Conservation (phyloP, 2,329 filamentous ascomycete species). For the Arthroderma sp. region DNA sequence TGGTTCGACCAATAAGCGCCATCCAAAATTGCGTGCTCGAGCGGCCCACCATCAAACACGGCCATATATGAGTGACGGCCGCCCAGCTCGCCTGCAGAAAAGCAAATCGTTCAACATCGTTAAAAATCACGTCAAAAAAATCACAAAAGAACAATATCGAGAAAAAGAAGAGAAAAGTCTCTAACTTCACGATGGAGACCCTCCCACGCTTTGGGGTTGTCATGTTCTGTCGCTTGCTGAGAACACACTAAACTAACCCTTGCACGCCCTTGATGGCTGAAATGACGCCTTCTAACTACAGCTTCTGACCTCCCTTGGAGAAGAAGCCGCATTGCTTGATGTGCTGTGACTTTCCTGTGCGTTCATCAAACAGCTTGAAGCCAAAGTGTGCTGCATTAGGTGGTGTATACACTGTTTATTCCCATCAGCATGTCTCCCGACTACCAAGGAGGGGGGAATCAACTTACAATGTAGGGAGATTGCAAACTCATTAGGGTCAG, state of each 20-base stretch:
- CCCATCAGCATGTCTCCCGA: slow-evolving; percentile 1
- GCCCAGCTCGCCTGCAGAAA: too few species aligned
- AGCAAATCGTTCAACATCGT: too few species aligned
- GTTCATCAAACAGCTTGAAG: slow-evolving; percentile 67
- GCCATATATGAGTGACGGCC: not conserved
- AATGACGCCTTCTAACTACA: slow-evolving; percentile 8
- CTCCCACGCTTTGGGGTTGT: not conserved
- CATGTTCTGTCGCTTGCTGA: not conserved
- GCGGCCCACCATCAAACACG: not conserved
- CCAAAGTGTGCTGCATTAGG: slow-evolving; percentile 76
- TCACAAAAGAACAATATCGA: too few species aligned
- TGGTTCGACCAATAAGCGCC: not conserved
- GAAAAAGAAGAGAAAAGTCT: not conserved
- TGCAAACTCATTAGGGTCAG: slow-evolving; percentile 56
- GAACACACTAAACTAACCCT: not conserved
- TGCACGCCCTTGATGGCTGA: not conserved
- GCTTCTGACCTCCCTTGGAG: slow-evolving; percentile 41
- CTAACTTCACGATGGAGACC: not conserved
- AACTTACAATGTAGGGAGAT: slow-evolving; percentile 64
- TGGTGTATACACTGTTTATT: slow-evolving; percentile 56
- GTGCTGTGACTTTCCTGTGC: slow-evolving; percentile 60
- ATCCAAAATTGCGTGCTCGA: not conserved
- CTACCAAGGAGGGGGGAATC: not conserved
- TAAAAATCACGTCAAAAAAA: too few species aligned
- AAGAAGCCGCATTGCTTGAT: slow-evolving; percentile 59